Conservation (phyloP, 305 asterid species). For the Coffea humblotiana region DNA sequence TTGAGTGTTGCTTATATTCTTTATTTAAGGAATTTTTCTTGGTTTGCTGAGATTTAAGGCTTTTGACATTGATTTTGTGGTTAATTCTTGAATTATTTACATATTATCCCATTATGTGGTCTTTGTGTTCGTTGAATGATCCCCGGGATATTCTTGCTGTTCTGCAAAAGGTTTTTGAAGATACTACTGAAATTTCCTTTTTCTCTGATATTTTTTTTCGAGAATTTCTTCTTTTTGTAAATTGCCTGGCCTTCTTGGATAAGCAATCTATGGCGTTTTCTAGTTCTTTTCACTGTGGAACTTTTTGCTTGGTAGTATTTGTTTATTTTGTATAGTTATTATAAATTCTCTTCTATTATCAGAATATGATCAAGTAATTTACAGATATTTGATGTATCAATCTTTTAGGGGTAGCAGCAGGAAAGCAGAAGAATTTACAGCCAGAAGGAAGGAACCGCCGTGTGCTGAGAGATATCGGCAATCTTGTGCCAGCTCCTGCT, state of each 20-base stretch:
- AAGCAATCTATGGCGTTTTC: background rate
- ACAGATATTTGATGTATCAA: background rate
- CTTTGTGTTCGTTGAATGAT: background rate
- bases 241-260: background rate
- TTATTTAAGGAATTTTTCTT: too few relatives aligned
- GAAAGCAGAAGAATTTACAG: constrained; percentile 30
- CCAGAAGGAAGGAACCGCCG: constrained; percentile 37
- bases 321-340: background rate
- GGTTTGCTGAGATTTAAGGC: background rate
- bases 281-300: background rate
- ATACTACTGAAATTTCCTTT: background rate
- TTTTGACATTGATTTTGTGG: background rate
- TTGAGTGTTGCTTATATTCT: background rate
- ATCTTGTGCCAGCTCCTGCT: constrained; percentile 44
- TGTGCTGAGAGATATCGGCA: constrained; percentile 43
- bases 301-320: background rate
- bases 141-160: background rate
- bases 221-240: background rate
- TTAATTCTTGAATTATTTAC: background rate
- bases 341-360: background rate
- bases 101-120: background rate
- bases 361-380: background rate
- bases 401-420: constrained; percentile 20
- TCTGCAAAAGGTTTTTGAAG: background rate
- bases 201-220: too few relatives aligned